phyloP scores from a whole-genome alignment of 2,329 filamentous ascomycete genomes.

The Pyricularia sp. region DNA sequence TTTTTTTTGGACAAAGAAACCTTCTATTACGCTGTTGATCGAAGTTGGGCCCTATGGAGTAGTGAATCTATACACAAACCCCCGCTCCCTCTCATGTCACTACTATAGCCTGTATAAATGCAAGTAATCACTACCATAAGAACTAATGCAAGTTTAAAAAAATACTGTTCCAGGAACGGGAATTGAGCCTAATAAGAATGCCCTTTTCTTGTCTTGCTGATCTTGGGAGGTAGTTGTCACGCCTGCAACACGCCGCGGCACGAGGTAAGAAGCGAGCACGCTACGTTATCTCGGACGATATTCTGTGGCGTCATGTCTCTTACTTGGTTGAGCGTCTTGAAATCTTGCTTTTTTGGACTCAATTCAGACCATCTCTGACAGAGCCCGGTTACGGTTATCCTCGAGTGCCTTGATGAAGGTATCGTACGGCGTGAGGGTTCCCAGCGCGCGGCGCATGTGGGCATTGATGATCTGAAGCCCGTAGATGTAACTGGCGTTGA shows the following conservation, averaged over 20 bases:
- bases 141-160: neutral
- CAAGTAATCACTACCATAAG: neutral
- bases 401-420: slow-evolving; percentile 65
- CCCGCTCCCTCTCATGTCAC: neutral
- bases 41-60: neutral
- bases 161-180: neutral
- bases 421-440: slow-evolving; percentile 79
- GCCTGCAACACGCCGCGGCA: neutral
- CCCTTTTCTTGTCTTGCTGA: neutral
- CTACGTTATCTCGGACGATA: neutral
- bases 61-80: neutral
- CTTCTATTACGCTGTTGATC: neutral
- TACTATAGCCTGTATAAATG: neutral
- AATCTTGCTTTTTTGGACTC: neutral
- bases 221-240: neutral
- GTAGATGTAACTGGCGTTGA: slow-evolving; percentile 95
- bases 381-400: slow-evolving; percentile 41
- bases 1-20: neutral
- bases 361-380: slow-evolving; percentile 31
- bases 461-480: slow-evolving; percentile 81
- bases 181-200: neutral
- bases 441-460: slow-evolving; percentile 81
- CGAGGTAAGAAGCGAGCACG: neutral
- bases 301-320: neutral
- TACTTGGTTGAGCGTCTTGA: neutral